These are phyloP conservation scores for Spathaspora sp. DNA, from an alignment of 805 yeast genomes.

Conservation along the genomic window DNA sequence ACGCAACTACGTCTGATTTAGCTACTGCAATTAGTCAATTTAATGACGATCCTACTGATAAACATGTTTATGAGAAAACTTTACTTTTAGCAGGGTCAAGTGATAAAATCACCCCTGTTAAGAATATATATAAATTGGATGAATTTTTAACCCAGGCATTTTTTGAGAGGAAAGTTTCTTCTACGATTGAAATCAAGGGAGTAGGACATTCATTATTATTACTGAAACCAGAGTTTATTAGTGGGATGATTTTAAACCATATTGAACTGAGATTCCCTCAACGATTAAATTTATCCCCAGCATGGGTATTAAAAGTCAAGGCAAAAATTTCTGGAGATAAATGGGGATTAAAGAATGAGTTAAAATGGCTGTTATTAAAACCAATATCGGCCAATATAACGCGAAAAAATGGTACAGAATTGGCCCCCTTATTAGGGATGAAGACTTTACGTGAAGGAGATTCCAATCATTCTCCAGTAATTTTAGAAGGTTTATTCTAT, in stretches of 20 bases:
- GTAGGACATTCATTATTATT: constrained; percentile 67
- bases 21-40: constrained; percentile 32
- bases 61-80: constrained; percentile 37
- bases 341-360: constrained; percentile 77
- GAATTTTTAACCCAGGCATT: constrained; percentile 18
- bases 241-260: constrained; percentile 61
- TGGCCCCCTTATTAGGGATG: constrained; percentile 61
- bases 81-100: constrained; percentile 56
- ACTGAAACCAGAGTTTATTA: constrained; percentile 59
- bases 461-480: constrained; percentile 51
- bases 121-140: constrained; percentile 26
- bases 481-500: constrained; percentile 46
- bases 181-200: constrained; percentile 35
- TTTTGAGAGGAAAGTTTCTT: constrained; percentile 23
- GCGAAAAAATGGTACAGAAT: constrained; percentile 24
- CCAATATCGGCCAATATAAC: constrained; percentile 46
- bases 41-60: constrained; percentile 28
- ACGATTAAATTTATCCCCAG: constrained; percentile 53
- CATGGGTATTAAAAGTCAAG: constrained; percentile 67
- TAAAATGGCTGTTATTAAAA: constrained; percentile 60
- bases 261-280: constrained; percentile 46
- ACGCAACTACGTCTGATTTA: constrained; percentile 44
- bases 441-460: constrained; percentile 71
- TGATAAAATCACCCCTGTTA: constrained; percentile 54
- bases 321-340: constrained; percentile 65